A percentile compares a stretch with the other conserved stretches of the same genome.
These are phyloP conservation scores for Citrus maxima DNA, from an alignment of 345 rosid genomes.

Conservation along the genomic window DNA sequence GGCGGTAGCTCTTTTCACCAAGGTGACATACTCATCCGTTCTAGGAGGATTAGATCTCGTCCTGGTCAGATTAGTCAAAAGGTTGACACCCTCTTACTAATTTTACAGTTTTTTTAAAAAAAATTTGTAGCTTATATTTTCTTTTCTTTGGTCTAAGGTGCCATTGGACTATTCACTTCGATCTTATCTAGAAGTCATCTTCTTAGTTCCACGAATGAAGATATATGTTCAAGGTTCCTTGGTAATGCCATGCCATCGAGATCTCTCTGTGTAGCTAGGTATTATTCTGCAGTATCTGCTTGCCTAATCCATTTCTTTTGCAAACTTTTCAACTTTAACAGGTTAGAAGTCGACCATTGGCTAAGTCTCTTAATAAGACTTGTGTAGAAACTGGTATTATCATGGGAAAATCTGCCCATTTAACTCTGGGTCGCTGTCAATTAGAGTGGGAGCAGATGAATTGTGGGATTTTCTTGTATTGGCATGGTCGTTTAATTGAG, in stretches of 20 bases:
- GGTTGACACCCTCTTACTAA: constrained; percentile 17
- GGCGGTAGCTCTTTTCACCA: constrained; percentile 37
- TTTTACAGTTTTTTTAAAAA: background rate
- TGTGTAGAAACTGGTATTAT: constrained; percentile 14
- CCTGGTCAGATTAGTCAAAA: constrained; percentile 32
- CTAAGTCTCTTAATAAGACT: constrained; percentile 21
- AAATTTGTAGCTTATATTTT: background rate
- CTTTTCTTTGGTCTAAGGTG: constrained; percentile 20
- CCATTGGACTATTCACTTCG: constrained; percentile 34
- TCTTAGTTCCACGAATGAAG: constrained; percentile 33
- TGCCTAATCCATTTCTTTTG: background rate
- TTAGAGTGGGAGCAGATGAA: constrained; percentile 37
- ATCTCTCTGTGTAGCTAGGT: background rate
- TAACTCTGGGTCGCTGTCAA: constrained; percentile 36
- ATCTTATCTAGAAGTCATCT: constrained; percentile 35
- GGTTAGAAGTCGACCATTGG: constrained; percentile 33
- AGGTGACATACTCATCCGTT: constrained; percentile 35
- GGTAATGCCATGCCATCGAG: constrained; percentile 14
- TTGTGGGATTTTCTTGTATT: constrained; percentile 33
- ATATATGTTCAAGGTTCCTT: constrained; percentile 35
- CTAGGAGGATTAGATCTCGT: constrained; percentile 33
- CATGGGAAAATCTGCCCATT: constrained; percentile 23
- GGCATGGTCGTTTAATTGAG: constrained; percentile 41
- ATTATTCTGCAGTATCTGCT: background rate
- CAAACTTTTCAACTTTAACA: constrained; percentile 10